Conservation (phyloP, 1,139 yeast species). For the Lodderomyces theae region DNA sequence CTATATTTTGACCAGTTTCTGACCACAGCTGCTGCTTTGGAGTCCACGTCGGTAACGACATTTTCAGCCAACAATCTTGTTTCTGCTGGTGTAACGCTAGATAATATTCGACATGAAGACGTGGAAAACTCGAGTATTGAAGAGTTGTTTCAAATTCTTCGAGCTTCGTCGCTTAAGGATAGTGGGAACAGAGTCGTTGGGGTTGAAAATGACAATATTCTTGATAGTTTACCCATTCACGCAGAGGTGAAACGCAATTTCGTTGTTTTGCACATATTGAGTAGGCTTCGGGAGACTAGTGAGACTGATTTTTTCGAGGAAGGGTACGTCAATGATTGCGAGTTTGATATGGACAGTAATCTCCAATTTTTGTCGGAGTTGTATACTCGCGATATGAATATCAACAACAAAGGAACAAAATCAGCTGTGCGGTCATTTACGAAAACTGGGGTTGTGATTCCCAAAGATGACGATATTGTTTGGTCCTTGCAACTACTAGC, state of each 20-base stretch:
- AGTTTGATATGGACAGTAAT: slow-evolving; percentile 45
- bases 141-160: slow-evolving; percentile 37
- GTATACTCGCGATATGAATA: slow-evolving; percentile 39
- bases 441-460: slow-evolving; percentile 71
- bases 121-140: slow-evolving; percentile 38
- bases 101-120: slow-evolving; percentile 20
- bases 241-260: slow-evolving; percentile 4
- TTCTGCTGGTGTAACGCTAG: not conserved
- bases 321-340: slow-evolving; percentile 29
- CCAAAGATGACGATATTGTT: slow-evolving; percentile 87
- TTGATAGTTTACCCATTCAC: not conserved
- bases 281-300: slow-evolving; percentile 39
- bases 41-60: slow-evolving; percentile 15
- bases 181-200: not conserved
- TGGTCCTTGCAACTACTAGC: slow-evolving; percentile 93
- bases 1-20: slow-evolving; percentile 2
- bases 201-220: not conserved
- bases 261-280: slow-evolving; percentile 16
- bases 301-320: slow-evolving; percentile 37
- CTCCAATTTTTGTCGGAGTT: slow-evolving; percentile 42
- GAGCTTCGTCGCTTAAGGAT: slow-evolving; percentile 8
- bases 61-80: slow-evolving; percentile 1
- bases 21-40: slow-evolving; percentile 17
- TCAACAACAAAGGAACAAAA: slow-evolving; percentile 28
- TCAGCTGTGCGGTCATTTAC: slow-evolving; percentile 63